Base-by-base conservation (phyloP, 371 early-diverging fungal species). In the Mucor circinelloides region DNA sequence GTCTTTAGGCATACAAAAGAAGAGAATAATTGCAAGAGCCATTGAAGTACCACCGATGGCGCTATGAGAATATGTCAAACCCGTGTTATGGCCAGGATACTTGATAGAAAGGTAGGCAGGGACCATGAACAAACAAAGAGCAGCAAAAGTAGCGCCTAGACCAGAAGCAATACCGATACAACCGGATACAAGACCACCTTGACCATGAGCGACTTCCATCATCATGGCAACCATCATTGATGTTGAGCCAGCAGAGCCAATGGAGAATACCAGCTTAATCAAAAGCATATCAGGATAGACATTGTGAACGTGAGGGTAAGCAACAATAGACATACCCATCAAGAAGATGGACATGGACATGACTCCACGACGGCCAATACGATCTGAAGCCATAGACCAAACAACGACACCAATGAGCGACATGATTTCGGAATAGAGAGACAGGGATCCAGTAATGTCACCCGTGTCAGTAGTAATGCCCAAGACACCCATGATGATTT, bases 181-280 rank as follows among this genome's bases (percentile, higher is more conserved):
- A 0, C 82, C 88, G 34, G 85, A 79, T 3, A 83, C 78, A 25
- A 82, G 65, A 12, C 84, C 87, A 42, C 85, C 82, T 34, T 81
- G 75, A 0, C 80, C 79, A 30, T 81, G 77, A 1, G 82, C 78
- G 2, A 82, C 74, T 69, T 88, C 87, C 21, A 83, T 76, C 60
- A 87, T 67, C 36, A 83, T 76, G 12, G 85, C 87, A 1, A 87
- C 82, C 82, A 90, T 82, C 95, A 94, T 93, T 25, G 88, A 72
- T 3, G 87, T 85, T 6, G 84, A 75, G 0, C 90, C 91, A 9
- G 92, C 82, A 4, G 91, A 86, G 10, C 95, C 95, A 17, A 91
- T 50, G 0, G 90, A 70, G 36, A 89, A 91, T 9, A 90, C 42
- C 2, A 89, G 68, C 17, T 85, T 74, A 10, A 79, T 55, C 9